Evolutionary conservation across 1,284 basidiomycete genomes (phyloP), one percentile per base, ranked within the genome.

Genomic region (Boletus austroedulis): DNA sequence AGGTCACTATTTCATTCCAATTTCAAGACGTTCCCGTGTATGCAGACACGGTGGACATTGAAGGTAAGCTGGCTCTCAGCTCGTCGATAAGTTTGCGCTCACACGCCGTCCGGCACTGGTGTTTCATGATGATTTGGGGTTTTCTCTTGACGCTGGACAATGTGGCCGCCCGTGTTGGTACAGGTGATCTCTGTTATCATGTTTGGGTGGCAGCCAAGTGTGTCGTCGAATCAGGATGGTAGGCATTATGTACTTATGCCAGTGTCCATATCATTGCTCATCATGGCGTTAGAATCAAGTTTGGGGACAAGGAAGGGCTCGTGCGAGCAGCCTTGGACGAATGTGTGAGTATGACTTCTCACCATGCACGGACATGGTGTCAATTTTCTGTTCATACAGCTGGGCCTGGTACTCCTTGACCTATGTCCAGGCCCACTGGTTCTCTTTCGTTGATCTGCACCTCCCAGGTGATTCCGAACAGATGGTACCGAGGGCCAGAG

Each of bases 381-480:
- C n/a, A n/a, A n/a, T n/a, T n/a, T n/a, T n/a, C n/a, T n/a, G n/a
- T 54, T 15, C 28, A 31, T 58, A 87, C 84, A 84, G 64, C 64
- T 85, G 24, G 81, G 81, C 26, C 65, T 69, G 3, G 73, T 74
- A 5, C 65, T 82, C 53, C 65, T 78, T 52, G 77, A 78, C 57
- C 68, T 75, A 26, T 73, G 75, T 31, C 60, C 73, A 3, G 83
- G 81, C 1, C 75, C 76, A 1, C 80, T 85, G 60, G 73, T 82
- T 46, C 78, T 82, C 26, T 81, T 80, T n/a, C 57, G 67, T 86
- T 46, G 81, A 85, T 65, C 76, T 82, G 10, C 73, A 77, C 45
- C 65, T 67, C 24, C 69, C 77, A 53, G 63, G 68, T 31, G 66
- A 79, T 61, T 48, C 67, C 0, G 40, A 55, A 9, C 67, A 64